Percentiles rank a stretch among this genome's conserved stretches.
These are phyloP conservation scores for Sporisorium exsertum DNA, from an alignment of 1,284 basidiomycete species.

Conservation along the genomic window DNA sequence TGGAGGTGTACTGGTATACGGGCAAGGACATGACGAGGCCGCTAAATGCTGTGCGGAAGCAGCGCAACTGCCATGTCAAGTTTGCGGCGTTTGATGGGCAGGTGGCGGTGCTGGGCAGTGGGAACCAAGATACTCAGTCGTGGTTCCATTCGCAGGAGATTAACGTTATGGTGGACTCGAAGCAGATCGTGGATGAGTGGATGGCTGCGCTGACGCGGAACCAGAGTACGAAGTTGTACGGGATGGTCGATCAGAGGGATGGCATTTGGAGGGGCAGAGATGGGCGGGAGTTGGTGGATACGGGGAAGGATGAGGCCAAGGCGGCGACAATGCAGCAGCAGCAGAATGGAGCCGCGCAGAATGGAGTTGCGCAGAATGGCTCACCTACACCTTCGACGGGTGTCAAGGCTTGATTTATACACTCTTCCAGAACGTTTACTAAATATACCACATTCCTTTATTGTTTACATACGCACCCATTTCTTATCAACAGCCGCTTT, in stretches of 20 bases:
- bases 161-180: conserved; percentile 80
- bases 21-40: conserved; percentile 80
- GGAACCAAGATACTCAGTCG: conserved; percentile 76
- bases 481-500: not conserved
- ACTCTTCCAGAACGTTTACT: not conserved
- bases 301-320: conserved; percentile 48
- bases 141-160: conserved; percentile 85
- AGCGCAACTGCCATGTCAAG: conserved; percentile 78
- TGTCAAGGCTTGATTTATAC: not conserved
- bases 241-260: conserved; percentile 75
- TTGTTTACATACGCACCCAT: not conserved
- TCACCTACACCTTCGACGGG: not conserved
- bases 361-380: not conserved
- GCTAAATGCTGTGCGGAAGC: conserved; percentile 79
- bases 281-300: conserved; percentile 57
- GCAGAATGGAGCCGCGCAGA: conserved; percentile 1
- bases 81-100: conserved; percentile 80
- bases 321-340: conserved; percentile 1
- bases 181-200: conserved; percentile 76
- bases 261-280: conserved; percentile 78
- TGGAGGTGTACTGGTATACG: conserved; percentile 77
- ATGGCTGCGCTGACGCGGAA: conserved; percentile 76
- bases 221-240: conserved; percentile 79
- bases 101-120: conserved; percentile 79
- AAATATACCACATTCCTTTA: conserved; percentile 1